Evolutionary conservation across 352 stramenopile genomes (phyloP).

Genomic region (Pythium sp.): DNA sequence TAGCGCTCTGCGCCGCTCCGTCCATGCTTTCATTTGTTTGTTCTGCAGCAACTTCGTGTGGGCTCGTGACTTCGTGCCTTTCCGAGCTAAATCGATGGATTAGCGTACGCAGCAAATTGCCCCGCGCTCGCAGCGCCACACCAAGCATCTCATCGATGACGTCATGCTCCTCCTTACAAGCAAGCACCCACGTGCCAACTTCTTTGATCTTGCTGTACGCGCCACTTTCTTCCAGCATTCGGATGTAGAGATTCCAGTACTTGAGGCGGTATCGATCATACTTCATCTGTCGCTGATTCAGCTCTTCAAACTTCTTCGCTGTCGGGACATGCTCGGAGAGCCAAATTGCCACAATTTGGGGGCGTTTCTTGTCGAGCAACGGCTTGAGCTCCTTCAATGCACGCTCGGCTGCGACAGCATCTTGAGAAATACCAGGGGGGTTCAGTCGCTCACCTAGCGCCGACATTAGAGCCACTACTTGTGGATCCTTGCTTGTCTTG

Average conservation of each 20-base stretch:
- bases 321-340: slow-evolving; percentile 66
- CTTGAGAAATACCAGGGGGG: slow-evolving; percentile 16
- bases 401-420: slow-evolving; percentile 28
- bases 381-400: slow-evolving; percentile 54
- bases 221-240: slow-evolving; percentile 44
- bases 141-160: slow-evolving; percentile 76
- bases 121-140: slow-evolving; percentile 41
- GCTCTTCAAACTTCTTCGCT: slow-evolving; percentile 75
- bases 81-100: slow-evolving; percentile 16
- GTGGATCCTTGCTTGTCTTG: slow-evolving; percentile 9
- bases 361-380: slow-evolving; percentile 65
- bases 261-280: slow-evolving; percentile 77
- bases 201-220: slow-evolving; percentile 67
- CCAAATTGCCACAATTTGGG: slow-evolving; percentile 71
- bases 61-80: not conserved
- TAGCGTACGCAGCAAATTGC: slow-evolving; percentile 35
- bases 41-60: not conserved
- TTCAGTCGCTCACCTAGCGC: slow-evolving; percentile 25
- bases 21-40: slow-evolving; percentile 2
- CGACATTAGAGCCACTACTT: slow-evolving; percentile 18
- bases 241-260: slow-evolving; percentile 70
- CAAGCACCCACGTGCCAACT: slow-evolving; percentile 61
- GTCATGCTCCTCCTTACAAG: slow-evolving; percentile 83
- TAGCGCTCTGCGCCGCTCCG: not conserved
- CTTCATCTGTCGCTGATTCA: slow-evolving; percentile 83